These are phyloP conservation scores for Lomentospora prolificans DNA, from an alignment of 2,329 filamentous ascomycete genomes.

Conservation along the genomic window DNA sequence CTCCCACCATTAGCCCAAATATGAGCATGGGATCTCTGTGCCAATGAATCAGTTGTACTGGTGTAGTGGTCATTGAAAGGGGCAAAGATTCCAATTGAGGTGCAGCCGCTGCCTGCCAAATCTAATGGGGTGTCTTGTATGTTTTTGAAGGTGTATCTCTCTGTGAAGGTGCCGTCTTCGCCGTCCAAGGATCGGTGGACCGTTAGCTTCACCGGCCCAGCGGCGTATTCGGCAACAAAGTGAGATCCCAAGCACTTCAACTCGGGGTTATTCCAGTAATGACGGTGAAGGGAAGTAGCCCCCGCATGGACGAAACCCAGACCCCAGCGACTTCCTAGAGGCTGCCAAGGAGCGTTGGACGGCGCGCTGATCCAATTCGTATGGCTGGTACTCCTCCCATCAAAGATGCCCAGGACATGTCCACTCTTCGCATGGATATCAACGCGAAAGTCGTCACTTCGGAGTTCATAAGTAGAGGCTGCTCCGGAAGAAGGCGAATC, in stretches of 20 bases:
- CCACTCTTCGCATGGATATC: conserved; percentile 9
- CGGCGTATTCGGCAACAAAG: neutral
- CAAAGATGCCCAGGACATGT: conserved; percentile 9
- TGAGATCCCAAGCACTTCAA: neutral
- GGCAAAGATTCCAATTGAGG: conserved; percentile 10
- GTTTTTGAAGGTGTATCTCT: conserved; percentile 10
- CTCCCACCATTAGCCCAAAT: conserved; percentile 10
- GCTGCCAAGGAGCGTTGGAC: conserved; percentile 12
- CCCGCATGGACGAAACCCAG: conserved; percentile 10
- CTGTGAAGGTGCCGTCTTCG: conserved; percentile 5
- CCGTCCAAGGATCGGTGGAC: conserved; percentile 2
- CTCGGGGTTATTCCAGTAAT: conserved; percentile 10
- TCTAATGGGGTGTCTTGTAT: conserved; percentile 1
- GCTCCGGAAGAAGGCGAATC: no score
- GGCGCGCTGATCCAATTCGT: conserved; percentile 11
- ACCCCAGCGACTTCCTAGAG: conserved; percentile 11
- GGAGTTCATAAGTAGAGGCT: conserved; percentile 7
- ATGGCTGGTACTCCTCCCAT: neutral
- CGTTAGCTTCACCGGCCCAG: neutral
- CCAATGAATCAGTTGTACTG: conserved; percentile 10
- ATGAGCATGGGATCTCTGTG: conserved; percentile 9
- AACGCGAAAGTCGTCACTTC: conserved; percentile 8
- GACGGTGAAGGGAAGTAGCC: conserved; percentile 6
- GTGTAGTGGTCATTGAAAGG: conserved; percentile 13
- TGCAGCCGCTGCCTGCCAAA: conserved; percentile 5